Percentiles rank a stretch among this genome's conserved stretches.
Conservation (phyloP, 2,329 filamentous ascomycete species). For the Claviceps africana region DNA sequence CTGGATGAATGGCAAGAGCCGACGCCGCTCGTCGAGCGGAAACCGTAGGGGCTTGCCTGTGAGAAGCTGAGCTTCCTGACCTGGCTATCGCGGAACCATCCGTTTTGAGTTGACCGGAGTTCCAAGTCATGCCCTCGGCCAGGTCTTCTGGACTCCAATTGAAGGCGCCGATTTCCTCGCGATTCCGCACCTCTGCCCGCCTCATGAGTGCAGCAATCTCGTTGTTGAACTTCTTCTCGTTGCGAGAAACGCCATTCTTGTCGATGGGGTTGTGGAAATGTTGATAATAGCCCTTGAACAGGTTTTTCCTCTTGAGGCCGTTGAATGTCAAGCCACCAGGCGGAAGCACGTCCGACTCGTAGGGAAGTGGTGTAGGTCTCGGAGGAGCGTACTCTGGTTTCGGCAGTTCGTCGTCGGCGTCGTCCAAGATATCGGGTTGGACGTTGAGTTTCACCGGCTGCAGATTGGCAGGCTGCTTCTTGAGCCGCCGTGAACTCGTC, state of each 20-base stretch:
- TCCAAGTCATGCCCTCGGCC: slow-evolving; percentile 24
- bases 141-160: slow-evolving; percentile 47
- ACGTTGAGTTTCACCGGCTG: slow-evolving; percentile 48
- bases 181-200: slow-evolving; percentile 52
- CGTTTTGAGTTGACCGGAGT: neutral
- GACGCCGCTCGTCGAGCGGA: slow-evolving; percentile 39
- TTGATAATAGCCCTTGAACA: slow-evolving; percentile 47
- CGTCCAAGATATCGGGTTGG: slow-evolving; percentile 37
- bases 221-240: slow-evolving; percentile 46
- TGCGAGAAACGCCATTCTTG: slow-evolving; percentile 49
- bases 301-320: slow-evolving; percentile 42
- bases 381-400: slow-evolving; percentile 89
- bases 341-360: slow-evolving; percentile 56
- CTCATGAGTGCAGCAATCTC: slow-evolving; percentile 35
- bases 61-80: slow-evolving; percentile 2
- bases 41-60: slow-evolving; percentile 16
- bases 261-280: slow-evolving; percentile 50
- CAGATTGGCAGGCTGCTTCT: slow-evolving; percentile 38
- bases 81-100: neutral
- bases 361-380: slow-evolving; percentile 48
- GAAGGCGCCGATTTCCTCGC: slow-evolving; percentile 49
- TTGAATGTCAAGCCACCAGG: slow-evolving; percentile 41
- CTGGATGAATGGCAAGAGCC: slow-evolving; percentile 30
- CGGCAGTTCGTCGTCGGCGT: slow-evolving; percentile 51
- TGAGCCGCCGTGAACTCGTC: slow-evolving; percentile 44